Percentiles rank a stretch among this genome's conserved stretches.
phyloP scores from a whole-genome alignment of 2,329 filamentous ascomycete genomes.

The Kalmusia sp. region DNA sequence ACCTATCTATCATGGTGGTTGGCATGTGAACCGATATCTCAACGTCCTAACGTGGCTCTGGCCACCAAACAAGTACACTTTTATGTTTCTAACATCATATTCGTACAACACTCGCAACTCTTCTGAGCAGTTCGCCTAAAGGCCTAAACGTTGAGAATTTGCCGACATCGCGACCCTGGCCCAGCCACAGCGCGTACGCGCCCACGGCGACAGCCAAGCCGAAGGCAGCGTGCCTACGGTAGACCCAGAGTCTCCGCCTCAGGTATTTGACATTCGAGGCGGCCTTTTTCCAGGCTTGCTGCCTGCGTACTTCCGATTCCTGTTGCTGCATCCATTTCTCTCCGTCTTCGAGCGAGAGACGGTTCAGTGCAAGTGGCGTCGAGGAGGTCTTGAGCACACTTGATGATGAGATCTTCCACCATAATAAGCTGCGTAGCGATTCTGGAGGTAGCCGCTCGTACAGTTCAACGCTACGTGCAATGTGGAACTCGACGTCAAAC shows the following conservation, averaged over 20 bases:
- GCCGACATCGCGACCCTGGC: slow-evolving; percentile 23
- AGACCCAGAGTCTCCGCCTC: slow-evolving; percentile 65
- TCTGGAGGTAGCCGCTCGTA: slow-evolving; percentile 75
- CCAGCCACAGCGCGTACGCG: slow-evolving; percentile 45
- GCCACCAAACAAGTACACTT: background rate
- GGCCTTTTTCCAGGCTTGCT: slow-evolving; percentile 64
- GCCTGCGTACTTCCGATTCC: slow-evolving; percentile 71
- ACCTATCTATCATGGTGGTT: background rate
- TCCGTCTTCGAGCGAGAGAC: slow-evolving; percentile 71
- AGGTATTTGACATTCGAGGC: slow-evolving; percentile 47
- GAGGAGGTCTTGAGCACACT: slow-evolving; percentile 88
- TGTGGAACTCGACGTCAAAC: slow-evolving; percentile 80
- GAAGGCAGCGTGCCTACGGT: slow-evolving; percentile 65
- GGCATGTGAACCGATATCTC: no score
- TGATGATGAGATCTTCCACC: slow-evolving; percentile 73
- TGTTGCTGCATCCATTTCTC: slow-evolving; percentile 73
- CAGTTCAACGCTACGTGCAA: slow-evolving; percentile 69
- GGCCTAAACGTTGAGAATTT: slow-evolving; percentile 19
- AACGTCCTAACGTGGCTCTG: no score
- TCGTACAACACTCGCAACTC: slow-evolving; percentile 13
- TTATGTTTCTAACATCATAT: slow-evolving; percentile 1
- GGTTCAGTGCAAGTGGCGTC: slow-evolving; percentile 55
- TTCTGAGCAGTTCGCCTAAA: slow-evolving; percentile 25
- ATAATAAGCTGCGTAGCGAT: slow-evolving; percentile 67
- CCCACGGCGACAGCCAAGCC: slow-evolving; percentile 59